These are phyloP conservation scores for Senna siamea DNA, from an alignment of 306 rosid species.

Conservation along the genomic window DNA sequence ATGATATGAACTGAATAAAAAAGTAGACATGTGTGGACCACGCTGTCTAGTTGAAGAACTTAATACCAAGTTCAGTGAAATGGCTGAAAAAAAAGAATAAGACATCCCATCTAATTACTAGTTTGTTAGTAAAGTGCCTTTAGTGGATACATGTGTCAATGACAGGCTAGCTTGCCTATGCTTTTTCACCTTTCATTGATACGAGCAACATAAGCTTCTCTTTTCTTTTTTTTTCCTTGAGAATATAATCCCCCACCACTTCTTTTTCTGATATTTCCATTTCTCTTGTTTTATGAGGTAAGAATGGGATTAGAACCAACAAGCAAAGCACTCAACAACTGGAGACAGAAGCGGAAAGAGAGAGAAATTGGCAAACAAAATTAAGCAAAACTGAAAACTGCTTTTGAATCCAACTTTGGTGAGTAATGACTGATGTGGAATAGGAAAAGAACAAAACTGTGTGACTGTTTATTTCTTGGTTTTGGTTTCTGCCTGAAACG, in stretches of 20 bases:
- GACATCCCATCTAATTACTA: conserved; percentile 53
- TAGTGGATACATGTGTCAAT: conserved; percentile 62
- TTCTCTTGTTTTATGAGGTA: conserved; percentile 30
- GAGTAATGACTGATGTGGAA: conserved; percentile 20
- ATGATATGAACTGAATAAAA: conserved; percentile 37
- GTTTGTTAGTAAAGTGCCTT: conserved; percentile 43
- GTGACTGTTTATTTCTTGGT: conserved; percentile 29
- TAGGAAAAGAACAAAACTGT: conserved; percentile 15
- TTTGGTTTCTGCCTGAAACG: conserved; percentile 31
- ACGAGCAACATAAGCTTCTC: conserved; percentile 60
- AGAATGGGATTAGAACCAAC: conserved; percentile 44
- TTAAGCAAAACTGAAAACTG: conserved; percentile 29
- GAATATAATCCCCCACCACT: conserved; percentile 70
- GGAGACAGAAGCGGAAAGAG: background rate
- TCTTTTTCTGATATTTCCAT: conserved; percentile 33
- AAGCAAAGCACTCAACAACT: conserved; percentile 39
- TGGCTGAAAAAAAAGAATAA: conserved; percentile 48
- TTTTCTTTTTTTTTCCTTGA: conserved; percentile 19
- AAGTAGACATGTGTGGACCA: conserved; percentile 46
- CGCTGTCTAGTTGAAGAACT: conserved; percentile 52
- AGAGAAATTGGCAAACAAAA: conserved; percentile 26
- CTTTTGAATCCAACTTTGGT: conserved; percentile 32
- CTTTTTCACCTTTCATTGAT: conserved; percentile 61
- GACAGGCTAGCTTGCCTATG: conserved; percentile 60
- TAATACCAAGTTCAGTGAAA: conserved; percentile 44